These are phyloP conservation scores for Tephrocybe sp. DNA, from an alignment of 768 basidiomycete genomes.

Conservation along the genomic window DNA sequence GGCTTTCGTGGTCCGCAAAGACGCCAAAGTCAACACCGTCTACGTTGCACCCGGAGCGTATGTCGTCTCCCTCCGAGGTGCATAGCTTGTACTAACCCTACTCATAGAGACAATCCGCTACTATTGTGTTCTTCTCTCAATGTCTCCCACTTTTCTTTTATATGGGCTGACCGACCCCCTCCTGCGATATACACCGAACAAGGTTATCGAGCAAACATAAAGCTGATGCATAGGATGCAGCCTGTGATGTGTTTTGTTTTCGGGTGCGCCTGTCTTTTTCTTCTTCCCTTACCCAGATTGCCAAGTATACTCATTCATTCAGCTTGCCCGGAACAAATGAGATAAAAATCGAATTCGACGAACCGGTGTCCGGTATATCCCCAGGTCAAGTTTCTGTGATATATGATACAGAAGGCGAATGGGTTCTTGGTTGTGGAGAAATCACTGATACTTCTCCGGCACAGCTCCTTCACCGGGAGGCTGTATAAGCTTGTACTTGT, in stretches of 20 bases:
- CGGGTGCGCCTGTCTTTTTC: constrained; percentile 33
- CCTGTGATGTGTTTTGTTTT: constrained; percentile 50
- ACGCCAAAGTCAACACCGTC: constrained; percentile 59
- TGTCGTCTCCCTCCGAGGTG: constrained; percentile 18
- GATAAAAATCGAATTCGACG: constrained; percentile 48
- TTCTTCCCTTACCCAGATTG: not conserved
- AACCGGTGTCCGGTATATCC: constrained; percentile 65
- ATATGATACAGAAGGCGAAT: constrained; percentile 62
- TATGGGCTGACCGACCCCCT: constrained; percentile 65
- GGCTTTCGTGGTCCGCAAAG: constrained; percentile 77
- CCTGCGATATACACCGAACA: constrained; percentile 31
- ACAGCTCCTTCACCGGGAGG: too few relatives aligned
- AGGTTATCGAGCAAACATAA: constrained; percentile 51
- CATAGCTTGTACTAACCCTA: not conserved
- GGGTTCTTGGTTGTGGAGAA: constrained; percentile 83
- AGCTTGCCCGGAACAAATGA: constrained; percentile 18
- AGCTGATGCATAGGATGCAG: constrained; percentile 71
- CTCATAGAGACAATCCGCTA: constrained; percentile 54
- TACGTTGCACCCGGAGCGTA: constrained; percentile 74
- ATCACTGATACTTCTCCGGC: constrained; percentile 38
- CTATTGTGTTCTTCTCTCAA: constrained; percentile 41
- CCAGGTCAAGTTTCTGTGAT: constrained; percentile 80
- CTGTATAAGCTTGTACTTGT: too few relatives aligned
- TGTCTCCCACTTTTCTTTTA: constrained; percentile 67
- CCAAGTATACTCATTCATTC: constrained; percentile 19